Percentiles rank a stretch among this genome's conserved stretches.
These are phyloP conservation scores for Nothophoma quercina DNA, from an alignment of 2,329 filamentous ascomycete species.

Conservation along the genomic window DNA sequence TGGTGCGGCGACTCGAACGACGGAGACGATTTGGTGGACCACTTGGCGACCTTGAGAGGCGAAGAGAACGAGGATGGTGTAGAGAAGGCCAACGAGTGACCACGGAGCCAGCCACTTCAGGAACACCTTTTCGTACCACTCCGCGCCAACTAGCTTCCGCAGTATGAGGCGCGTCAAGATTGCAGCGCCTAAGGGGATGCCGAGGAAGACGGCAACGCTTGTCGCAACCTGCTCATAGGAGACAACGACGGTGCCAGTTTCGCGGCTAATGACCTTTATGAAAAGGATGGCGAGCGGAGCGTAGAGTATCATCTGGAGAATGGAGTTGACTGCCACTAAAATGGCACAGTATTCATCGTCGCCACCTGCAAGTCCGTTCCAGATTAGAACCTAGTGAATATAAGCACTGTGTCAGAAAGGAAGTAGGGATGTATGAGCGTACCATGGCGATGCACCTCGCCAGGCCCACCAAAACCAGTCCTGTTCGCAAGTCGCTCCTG, in stretches of 20 bases:
- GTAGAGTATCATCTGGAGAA: constrained; percentile 6
- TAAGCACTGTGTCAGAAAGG: constrained; percentile 2
- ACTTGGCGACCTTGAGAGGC: constrained; percentile 2
- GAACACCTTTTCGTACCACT: constrained; percentile 1
- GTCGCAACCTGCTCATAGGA: constrained; percentile 5
- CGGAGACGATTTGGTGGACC: constrained; percentile 4
- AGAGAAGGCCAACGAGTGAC: constrained; percentile 4
- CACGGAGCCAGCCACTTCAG: constrained; percentile 4
- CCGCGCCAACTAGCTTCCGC: constrained; percentile 3
- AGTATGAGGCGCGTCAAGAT: constrained; percentile 3
- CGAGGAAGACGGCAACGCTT: constrained; percentile 5
- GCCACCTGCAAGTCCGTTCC: constrained; percentile 3
- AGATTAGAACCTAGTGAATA: constrained; percentile 2
- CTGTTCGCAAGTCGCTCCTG: constrained; percentile 4
- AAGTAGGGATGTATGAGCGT: constrained; percentile 2
- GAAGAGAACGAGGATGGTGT: constrained; percentile 5
- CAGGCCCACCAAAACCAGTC: constrained; percentile 2
- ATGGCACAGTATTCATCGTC: constrained; percentile 4
- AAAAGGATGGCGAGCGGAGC: constrained; percentile 2
- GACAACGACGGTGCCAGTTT: constrained; percentile 3
- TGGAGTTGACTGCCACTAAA: constrained; percentile 1
- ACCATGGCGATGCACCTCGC: constrained; percentile 4
- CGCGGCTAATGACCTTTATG: constrained; percentile 5
- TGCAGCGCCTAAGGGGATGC: constrained; percentile 2
- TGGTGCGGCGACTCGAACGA: constrained; percentile 3